Conservation (phyloP, 768 basidiomycete species). For the Sporobolomyces roseus region DNA sequence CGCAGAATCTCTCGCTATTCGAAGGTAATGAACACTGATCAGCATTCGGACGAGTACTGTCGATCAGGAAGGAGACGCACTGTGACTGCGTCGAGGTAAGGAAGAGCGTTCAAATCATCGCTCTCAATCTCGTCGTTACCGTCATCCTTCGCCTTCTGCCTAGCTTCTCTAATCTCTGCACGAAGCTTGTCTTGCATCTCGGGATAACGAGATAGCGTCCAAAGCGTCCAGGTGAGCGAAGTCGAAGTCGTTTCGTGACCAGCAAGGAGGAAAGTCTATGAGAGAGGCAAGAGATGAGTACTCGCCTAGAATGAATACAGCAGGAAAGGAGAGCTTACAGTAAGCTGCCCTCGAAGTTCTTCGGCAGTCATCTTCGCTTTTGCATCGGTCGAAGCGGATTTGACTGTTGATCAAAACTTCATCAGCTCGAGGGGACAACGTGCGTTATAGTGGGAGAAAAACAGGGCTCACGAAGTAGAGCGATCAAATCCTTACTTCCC, state of each 20-base stretch:
- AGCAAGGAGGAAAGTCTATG: conserved; percentile 36
- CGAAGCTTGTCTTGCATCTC: conserved; percentile 12
- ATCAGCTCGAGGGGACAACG: too few relatives aligned
- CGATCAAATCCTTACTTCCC: conserved; percentile 36
- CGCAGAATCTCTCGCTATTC: conserved; percentile 64
- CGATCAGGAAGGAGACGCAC: not conserved
- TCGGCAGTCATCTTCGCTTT: conserved; percentile 22
- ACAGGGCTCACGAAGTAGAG: conserved; percentile 36
- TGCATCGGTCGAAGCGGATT: conserved; percentile 11
- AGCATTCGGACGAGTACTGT: not conserved
- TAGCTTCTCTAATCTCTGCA: conserved; percentile 17
- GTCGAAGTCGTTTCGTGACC: conserved; percentile 36
- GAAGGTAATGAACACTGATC: not conserved
- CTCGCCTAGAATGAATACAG: not conserved
- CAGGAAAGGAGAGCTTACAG: not conserved
- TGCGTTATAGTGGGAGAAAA: too few relatives aligned
- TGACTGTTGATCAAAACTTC: conserved; percentile 12
- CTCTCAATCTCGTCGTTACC: conserved; percentile 35
- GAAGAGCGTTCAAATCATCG: conserved; percentile 33
- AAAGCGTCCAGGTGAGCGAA: conserved; percentile 19
- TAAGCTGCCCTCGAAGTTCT: conserved; percentile 36
- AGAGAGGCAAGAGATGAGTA: not conserved
- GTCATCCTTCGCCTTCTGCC: not conserved
- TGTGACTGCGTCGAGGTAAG: conserved; percentile 41
- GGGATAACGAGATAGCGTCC: not conserved